phyloP scores from a whole-genome alignment of 345 rosid species.

The Salix brachista region DNA sequence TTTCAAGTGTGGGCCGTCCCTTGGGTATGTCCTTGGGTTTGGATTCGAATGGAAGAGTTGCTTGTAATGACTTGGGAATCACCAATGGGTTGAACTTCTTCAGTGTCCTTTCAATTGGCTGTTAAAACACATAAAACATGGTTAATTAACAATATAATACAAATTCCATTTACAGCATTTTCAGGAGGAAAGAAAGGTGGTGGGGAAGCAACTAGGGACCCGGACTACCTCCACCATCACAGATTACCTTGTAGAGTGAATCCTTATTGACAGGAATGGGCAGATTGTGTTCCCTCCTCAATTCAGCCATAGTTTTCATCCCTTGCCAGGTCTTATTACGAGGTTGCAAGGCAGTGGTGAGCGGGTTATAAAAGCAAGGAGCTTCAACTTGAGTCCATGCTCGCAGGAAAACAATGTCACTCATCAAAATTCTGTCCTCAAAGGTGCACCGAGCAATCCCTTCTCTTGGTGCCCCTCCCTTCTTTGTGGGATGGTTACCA shows the following conservation, averaged over 20 bases:
- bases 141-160: background rate
- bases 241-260: conserved; percentile 74
- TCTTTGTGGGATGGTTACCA: conserved; percentile 56
- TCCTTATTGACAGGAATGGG: conserved; percentile 80
- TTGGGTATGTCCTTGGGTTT: conserved; percentile 70
- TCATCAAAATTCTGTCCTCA: conserved; percentile 89
- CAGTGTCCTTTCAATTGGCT: conserved; percentile 72
- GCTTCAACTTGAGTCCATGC: conserved; percentile 82
- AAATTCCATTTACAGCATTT: background rate
- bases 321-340: conserved; percentile 76
- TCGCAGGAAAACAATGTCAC: conserved; percentile 79
- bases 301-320: conserved; percentile 82
- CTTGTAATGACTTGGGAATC: conserved; percentile 68
- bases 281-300: conserved; percentile 65
- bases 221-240: background rate
- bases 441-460: conserved; percentile 94
- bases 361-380: conserved; percentile 69
- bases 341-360: conserved; percentile 88
- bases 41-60: conserved; percentile 63
- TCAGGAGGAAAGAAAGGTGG: background rate
- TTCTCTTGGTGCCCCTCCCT: conserved; percentile 61
- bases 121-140: conserved; percentile 8
- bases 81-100: conserved; percentile 74
- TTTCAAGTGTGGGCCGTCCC: conserved; percentile 47
- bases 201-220: background rate